Conservation (phyloP, 2,329 filamentous ascomycete genomes). For the Emmonsiellopsis sp. region DNA sequence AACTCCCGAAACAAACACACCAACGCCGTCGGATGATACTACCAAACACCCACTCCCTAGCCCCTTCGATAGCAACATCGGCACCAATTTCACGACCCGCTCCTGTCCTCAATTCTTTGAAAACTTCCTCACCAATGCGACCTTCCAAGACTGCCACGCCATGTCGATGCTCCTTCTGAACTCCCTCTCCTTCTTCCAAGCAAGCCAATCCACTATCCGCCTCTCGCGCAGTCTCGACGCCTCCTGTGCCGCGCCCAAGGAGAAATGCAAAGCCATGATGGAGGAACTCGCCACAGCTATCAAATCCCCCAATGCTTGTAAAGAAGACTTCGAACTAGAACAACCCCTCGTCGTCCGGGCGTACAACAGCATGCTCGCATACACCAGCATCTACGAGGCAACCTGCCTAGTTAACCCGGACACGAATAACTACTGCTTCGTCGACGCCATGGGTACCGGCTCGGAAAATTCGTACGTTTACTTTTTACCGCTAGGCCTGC, state of each 20-base stretch:
- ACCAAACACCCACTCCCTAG: conserved; percentile 40
- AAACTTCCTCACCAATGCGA: conserved; percentile 53
- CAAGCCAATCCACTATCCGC: conserved; percentile 57
- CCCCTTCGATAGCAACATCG: conserved; percentile 58
- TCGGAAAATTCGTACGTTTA: conserved; percentile 72
- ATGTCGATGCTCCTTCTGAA: conserved; percentile 78
- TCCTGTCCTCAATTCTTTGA: conserved; percentile 51
- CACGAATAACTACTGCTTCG: conserved; percentile 65
- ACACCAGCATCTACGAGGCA: conserved; percentile 67
- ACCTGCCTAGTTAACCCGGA: conserved; percentile 64
- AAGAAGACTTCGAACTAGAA: conserved; percentile 54
- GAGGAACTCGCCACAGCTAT: conserved; percentile 56
- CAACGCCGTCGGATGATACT: conserved; percentile 11
- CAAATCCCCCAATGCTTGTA: conserved; percentile 55
- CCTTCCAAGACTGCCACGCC: conserved; percentile 67
- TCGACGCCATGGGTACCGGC: conserved; percentile 61
- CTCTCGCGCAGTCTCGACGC: conserved; percentile 72
- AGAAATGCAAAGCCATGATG: conserved; percentile 58
- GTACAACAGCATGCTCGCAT: conserved; percentile 66
- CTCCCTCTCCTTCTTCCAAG: conserved; percentile 75
- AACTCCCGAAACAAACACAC: conserved; percentile 1
- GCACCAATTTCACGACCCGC: conserved; percentile 50
- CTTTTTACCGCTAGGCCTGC: conserved; percentile 69
- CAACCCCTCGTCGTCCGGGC: conserved; percentile 66
- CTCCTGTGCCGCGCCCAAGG: conserved; percentile 60